Evolutionary conservation across 1,284 basidiomycete species (phyloP).

Genomic region (Fomitopsis pinicola): DNA sequence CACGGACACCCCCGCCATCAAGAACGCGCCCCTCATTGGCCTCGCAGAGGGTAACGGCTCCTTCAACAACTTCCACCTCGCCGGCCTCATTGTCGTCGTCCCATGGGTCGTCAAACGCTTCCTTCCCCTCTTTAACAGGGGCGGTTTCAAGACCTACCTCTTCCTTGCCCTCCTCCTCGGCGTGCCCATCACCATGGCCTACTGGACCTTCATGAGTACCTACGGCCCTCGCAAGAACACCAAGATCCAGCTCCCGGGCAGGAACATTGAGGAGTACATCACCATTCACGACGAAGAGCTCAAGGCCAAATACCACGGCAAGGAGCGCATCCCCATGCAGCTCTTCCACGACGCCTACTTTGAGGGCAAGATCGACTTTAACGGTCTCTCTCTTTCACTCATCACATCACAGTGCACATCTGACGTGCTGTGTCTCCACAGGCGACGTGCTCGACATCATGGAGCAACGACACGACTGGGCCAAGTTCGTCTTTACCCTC

Average conservation of each 20-base stretch:
- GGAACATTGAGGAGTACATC: conserved; percentile 87
- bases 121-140: conserved; percentile 72
- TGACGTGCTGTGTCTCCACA: conserved; percentile 26
- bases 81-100: conserved; percentile 68
- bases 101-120: conserved; percentile 82
- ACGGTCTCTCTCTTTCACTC: conserved; percentile 49
- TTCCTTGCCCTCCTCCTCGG: conserved; percentile 76
- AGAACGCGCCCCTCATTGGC: conserved; percentile 79
- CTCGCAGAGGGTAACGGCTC: conserved; percentile 85
- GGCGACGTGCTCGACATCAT: conserved; percentile 91
- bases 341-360: conserved; percentile 98
- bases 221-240: conserved; percentile 84
- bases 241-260: conserved; percentile 84
- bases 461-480: conserved; percentile 96
- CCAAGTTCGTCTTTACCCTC: conserved; percentile 81
- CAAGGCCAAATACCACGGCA: conserved; percentile 73
- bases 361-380: conserved; percentile 94
- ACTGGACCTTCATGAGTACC: conserved; percentile 88
- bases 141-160: conserved; percentile 81
- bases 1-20: conserved; percentile 65
- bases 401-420: conserved; percentile 10
- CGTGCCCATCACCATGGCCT: conserved; percentile 76
- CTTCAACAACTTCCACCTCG: conserved; percentile 83
- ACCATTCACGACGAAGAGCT: conserved; percentile 84
- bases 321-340: conserved; percentile 97